Evolutionary conservation across 805 yeast species (phyloP), one percentile per base, ranked within the genome.

Genomic region (Candida broadrunensis): DNA sequence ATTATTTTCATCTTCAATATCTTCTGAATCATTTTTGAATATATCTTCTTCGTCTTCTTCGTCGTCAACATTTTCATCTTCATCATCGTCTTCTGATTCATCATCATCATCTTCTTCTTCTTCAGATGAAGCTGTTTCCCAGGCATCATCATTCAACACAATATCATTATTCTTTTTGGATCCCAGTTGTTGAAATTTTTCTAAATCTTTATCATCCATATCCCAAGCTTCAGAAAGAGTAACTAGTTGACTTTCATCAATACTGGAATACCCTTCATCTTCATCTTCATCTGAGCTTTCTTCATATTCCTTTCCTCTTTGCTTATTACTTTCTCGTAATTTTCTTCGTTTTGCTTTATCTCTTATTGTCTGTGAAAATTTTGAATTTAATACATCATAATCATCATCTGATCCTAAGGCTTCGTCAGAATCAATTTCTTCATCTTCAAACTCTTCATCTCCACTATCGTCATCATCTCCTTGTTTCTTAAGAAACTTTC

Each of bases 201-300:
- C 55, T 38, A 56, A 47, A 44, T 77, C 83, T 21, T 59, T 64
- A 24, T 82, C 88, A 57, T 87, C 93, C 62, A 80, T 61, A 55
- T 85, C 97, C 96, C 96, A 88, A 3, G 87, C 89, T 50, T 83
- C 89, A n/a, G 95, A 84, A 30, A 89, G 68, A 0, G 95, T 78
- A 44, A 85, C 74, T 39, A 89, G 71, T 49, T 88, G 85, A 23
- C 62, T 69, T 55, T 88, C 96, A 52, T 88, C 96, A 33, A 85
- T 72, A 54, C 90, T 82, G 19, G 77, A 77, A 55, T 86, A 85
- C 11, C 78, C 91, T 4, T 70, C 78, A n/a, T 76, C 82, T 14
- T 72, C 80, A 11, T 41, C 51, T 12, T 47, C 55, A 3, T 39
- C 46, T 8, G 72, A 76, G 13, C 63, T 65, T n/a, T 61, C 72